These are phyloP conservation scores for Akanthomyces lecanii DNA, from an alignment of 2,329 filamentous ascomycete genomes.

Conservation along the genomic window DNA sequence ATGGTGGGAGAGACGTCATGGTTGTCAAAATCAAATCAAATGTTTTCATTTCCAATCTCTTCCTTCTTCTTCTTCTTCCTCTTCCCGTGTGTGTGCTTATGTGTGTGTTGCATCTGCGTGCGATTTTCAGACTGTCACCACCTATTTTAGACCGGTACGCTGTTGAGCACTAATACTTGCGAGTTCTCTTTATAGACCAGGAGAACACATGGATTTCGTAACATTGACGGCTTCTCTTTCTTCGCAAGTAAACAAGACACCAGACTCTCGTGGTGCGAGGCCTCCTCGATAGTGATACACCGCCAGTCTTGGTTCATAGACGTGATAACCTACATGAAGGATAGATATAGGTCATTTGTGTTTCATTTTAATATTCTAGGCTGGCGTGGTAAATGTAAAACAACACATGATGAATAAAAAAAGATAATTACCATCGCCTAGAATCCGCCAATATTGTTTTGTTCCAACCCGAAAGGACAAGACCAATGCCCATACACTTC, in stretches of 20 bases:
- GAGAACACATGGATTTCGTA: neutral
- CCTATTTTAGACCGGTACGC: neutral
- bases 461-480: neutral
- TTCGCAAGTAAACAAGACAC: too few relatives aligned
- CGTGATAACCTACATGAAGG: neutral
- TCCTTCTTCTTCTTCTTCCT: neutral
- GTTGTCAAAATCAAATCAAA: slow-evolving; percentile 28
- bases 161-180: neutral
- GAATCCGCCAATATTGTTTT: neutral
- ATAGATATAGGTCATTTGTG: neutral
- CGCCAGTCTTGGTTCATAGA: neutral
- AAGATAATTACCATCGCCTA: neutral
- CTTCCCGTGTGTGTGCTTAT: neutral
- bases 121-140: neutral
- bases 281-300: neutral
- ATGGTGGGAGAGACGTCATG: slow-evolving; percentile 61
- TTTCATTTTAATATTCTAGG: slow-evolving; percentile 1
- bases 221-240: neutral
- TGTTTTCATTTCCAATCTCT: neutral
- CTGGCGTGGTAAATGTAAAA: slow-evolving; percentile 9
- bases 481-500: neutral
- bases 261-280: too few relatives aligned
- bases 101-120: neutral
- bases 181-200: neutral
- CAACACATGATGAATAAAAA: neutral